phyloP scores from a whole-genome alignment of 306 rosid genomes.

The Cicer pinnatifidum region DNA sequence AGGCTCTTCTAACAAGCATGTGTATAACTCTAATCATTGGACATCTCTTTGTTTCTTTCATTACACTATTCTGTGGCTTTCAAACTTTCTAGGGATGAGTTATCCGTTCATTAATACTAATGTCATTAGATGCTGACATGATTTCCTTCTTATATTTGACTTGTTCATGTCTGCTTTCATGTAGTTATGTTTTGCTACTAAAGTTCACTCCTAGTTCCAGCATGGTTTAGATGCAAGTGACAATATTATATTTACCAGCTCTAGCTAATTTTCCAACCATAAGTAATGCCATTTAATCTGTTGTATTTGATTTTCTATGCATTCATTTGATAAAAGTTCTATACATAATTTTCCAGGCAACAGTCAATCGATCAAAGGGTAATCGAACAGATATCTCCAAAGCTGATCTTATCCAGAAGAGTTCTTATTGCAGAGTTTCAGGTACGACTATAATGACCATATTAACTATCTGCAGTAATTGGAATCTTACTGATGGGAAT shows the following conservation, averaged over 20 bases:
- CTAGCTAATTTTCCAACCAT: not conserved
- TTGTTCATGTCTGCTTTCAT: conserved; percentile 32
- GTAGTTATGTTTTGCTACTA: conserved; percentile 18
- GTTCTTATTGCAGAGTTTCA: conserved; percentile 92
- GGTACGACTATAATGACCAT: conserved; percentile 52
- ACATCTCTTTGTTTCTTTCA: not conserved
- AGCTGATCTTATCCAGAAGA: conserved; percentile 83
- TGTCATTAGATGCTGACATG: not conserved
- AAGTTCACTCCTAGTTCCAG: conserved; percentile 10
- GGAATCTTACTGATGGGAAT: conserved; percentile 30
- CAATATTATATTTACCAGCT: not conserved
- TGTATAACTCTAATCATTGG: conserved; percentile 1
- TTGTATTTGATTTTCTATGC: conserved; percentile 15
- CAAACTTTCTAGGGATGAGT: conserved; percentile 21
- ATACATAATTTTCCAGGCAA: conserved; percentile 62
- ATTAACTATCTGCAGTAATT: conserved; percentile 34
- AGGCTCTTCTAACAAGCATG: not conserved
- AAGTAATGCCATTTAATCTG: conserved; percentile 2
- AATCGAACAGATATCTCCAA: conserved; percentile 74
- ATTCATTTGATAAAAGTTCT: conserved; percentile 2
- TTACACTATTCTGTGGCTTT: conserved; percentile 17
- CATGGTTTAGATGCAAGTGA: conserved; percentile 10
- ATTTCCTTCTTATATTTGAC: conserved; percentile 20
- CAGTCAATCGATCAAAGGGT: conserved; percentile 87
- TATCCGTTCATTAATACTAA: not conserved